Conservation (phyloP, 257 asterid species). For the Capsicum pubescens region DNA sequence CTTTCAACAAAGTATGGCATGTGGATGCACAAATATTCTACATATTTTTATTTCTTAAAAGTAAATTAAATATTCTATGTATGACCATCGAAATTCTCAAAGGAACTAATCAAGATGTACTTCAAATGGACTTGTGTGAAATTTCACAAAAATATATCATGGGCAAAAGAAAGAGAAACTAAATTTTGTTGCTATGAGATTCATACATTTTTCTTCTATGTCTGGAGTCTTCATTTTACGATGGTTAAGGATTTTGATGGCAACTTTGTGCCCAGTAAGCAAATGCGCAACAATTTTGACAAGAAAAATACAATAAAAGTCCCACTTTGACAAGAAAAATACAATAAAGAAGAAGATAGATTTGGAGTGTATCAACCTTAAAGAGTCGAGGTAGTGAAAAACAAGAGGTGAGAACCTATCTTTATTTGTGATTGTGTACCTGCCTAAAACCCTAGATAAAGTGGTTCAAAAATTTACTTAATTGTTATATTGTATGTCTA, state of each 20-base stretch:
- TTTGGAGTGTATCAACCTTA: no score
- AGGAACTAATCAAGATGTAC: constrained; percentile 15
- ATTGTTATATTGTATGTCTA: no score
- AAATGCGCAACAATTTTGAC: constrained; percentile 94
- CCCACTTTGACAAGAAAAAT: no score
- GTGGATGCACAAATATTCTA: constrained; percentile 43
- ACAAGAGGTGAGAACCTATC: no score
- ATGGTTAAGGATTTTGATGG: constrained; percentile 90
- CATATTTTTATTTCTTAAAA: background rate
- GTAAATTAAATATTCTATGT: constrained; percentile 14
- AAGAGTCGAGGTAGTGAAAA: no score
- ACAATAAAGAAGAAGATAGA: no score
- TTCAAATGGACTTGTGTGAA: background rate
- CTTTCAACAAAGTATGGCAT: no score
- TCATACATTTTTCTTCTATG: constrained; percentile 91
- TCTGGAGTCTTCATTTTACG: constrained; percentile 81
- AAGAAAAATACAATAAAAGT: no score
- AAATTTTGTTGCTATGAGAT: background rate
- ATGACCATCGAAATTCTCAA: background rate
- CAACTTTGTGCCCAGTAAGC: constrained; percentile 88
- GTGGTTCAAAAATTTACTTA: no score
- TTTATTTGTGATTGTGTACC: no score
- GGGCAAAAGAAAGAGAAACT: constrained; percentile 20
- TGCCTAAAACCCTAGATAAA: no score
- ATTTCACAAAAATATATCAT: constrained; percentile 5